phyloP scores from a whole-genome alignment of 1,284 basidiomycete genomes.

The Trametes pubescens region DNA sequence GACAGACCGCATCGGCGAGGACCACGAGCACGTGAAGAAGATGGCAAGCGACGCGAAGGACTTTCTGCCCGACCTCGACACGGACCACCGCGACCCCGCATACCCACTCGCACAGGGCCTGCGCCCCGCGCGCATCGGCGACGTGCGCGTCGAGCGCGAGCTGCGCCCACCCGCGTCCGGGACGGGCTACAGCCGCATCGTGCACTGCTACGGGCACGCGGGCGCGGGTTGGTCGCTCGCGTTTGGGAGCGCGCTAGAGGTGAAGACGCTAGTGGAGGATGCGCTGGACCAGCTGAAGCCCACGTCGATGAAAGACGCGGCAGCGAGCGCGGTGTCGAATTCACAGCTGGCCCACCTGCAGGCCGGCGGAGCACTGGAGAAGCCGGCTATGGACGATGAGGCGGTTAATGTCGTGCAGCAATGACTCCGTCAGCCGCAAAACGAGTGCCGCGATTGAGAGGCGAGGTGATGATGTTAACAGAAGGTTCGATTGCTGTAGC shows the following conservation, averaged over 20 bases:
- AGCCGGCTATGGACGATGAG: not conserved
- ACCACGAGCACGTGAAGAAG: not conserved
- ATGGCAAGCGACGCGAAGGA: not conserved
- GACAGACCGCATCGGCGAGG: not conserved
- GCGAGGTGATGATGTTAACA: too few species aligned
- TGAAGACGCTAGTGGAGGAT: not conserved
- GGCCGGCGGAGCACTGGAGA: not conserved
- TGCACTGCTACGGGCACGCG: not conserved
- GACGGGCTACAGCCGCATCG: not conserved
- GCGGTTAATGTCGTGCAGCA: not conserved
- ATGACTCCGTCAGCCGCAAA: not conserved
- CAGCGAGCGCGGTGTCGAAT: not conserved
- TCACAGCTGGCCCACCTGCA: not conserved
- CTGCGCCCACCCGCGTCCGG: not conserved
- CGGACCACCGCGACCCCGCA: not conserved
- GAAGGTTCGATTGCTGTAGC: too few species aligned
- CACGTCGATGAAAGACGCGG: not conserved
- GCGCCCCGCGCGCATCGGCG: not conserved
- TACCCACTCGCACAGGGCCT: not conserved
- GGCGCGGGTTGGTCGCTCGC: not conserved
- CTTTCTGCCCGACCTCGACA: not conserved
- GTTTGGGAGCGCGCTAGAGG: not conserved
- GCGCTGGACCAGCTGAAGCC: not conserved
- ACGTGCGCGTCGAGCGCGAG: slow-evolving; percentile 1
- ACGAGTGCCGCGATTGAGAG: too few species aligned